phyloP scores from a whole-genome alignment of 2,329 filamentous ascomycete species.

The Rosellinia necatrix region DNA sequence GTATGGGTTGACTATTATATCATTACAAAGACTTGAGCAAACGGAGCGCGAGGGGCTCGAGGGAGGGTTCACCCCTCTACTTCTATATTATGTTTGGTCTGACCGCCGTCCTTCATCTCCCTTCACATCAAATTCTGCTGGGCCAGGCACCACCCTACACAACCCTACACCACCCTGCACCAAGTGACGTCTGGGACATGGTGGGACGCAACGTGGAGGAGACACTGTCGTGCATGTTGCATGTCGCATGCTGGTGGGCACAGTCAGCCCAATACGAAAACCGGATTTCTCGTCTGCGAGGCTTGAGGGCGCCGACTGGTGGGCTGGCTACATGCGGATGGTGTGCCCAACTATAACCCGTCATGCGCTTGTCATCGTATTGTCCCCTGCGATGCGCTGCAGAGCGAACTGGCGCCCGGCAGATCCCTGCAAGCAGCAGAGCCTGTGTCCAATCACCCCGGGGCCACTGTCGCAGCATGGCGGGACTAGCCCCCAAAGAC shows the following conservation, averaged over 20 bases:
- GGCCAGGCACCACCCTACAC: neutral
- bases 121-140: neutral
- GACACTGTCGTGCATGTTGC: constrained; percentile 24
- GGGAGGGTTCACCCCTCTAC: neutral
- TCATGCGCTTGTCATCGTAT: constrained; percentile 30
- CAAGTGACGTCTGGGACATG: constrained; percentile 23
- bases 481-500: constrained; percentile 5
- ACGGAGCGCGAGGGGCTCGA: neutral
- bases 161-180: neutral
- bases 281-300: constrained; percentile 30
- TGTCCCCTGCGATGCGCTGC: constrained; percentile 19
- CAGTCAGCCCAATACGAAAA: constrained; percentile 39
- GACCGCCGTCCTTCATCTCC: constrained; percentile 4
- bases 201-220: constrained; percentile 10
- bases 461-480: neutral
- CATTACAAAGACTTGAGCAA: neutral
- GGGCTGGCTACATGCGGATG: constrained; percentile 7
- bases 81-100: constrained; percentile 19
- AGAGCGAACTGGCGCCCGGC: constrained; percentile 18
- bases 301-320: constrained; percentile 7
- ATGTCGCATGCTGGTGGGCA: constrained; percentile 16
- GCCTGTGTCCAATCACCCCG: constrained; percentile 5
- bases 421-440: constrained; percentile 14
- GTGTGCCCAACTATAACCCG: neutral
- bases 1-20: neutral